A percentile compares a stretch with the other conserved stretches of the same genome.
These are phyloP conservation scores for Fusarium nurragi DNA, from an alignment of 2,329 filamentous ascomycete species.

Conservation along the genomic window DNA sequence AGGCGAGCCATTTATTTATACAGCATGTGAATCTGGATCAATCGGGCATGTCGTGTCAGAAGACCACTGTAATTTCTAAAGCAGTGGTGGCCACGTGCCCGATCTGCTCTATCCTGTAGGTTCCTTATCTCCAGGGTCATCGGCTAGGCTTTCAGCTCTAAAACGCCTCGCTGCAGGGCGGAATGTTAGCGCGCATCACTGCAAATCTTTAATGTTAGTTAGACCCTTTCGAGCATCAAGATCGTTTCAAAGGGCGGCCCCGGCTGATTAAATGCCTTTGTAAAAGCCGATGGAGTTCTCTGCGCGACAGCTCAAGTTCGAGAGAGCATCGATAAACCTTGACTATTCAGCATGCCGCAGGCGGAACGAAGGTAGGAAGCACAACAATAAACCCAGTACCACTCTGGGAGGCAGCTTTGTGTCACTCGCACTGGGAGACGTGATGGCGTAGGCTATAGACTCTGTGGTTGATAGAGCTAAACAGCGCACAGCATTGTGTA, in stretches of 20 bases:
- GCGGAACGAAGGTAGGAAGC: conserved; percentile 59
- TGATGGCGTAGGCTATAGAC: not conserved
- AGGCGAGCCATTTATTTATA: not conserved
- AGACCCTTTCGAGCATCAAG: conserved; percentile 49
- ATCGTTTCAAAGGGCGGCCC: conserved; percentile 63
- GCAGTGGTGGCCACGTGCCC: not conserved
- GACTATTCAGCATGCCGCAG: conserved; percentile 16
- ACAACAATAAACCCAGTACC: conserved; percentile 78
- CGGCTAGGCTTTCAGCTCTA: not conserved
- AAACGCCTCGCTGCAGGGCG: not conserved
- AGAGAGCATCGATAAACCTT: conserved; percentile 91
- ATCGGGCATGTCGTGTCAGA: not conserved
- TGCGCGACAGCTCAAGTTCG: conserved; percentile 89
- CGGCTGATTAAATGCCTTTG: conserved; percentile 82
- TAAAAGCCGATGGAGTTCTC: conserved; percentile 94
- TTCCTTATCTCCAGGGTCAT: no score
- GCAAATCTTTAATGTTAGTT: no score
- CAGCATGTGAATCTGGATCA: not conserved
- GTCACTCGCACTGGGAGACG: not conserved
- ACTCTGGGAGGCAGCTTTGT: not conserved
- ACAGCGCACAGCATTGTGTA: not conserved
- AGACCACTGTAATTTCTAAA: not conserved
- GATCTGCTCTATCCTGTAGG: not conserved
- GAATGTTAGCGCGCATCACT: not conserved
- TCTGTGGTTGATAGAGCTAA: not conserved